Percentiles rank a stretch among this genome's conserved stretches.
Conservation (phyloP, 2,329 filamentous ascomycete genomes). For the Aureobasidium sp. region DNA sequence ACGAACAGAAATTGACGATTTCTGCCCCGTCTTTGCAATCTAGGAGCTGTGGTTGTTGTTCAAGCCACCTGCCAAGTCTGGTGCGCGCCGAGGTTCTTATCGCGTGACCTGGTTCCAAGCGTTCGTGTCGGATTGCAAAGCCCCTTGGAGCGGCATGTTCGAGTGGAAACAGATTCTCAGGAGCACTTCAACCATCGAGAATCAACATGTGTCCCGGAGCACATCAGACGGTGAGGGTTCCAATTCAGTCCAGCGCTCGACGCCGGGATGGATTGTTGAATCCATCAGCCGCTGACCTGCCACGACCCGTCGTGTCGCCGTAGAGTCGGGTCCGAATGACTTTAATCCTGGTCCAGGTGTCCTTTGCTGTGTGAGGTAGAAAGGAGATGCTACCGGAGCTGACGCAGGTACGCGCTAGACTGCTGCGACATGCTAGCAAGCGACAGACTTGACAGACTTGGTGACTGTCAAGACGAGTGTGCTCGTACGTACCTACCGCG, state of each 20-base stretch:
- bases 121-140: not conserved
- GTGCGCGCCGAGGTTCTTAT: not conserved
- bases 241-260: not conserved
- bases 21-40: not conserved
- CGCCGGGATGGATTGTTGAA: not conserved
- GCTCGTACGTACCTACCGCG: not conserved
- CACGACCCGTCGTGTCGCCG: not conserved
- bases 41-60: not conserved
- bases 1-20: not conserved
- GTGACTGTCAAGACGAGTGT: not conserved
- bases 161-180: not conserved
- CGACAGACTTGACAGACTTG: not conserved
- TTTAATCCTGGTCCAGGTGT: not conserved
- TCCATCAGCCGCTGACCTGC: no score
- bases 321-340: not conserved
- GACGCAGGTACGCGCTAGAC: not conserved
- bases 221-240: not conserved
- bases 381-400: not conserved
- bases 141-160: not conserved
- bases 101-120: not conserved
- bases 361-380: not conserved
- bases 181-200: not conserved
- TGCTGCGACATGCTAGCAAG: not conserved
- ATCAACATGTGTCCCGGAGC: not conserved
- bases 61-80: not conserved